A percentile compares a stretch with the other conserved stretches of the same genome.
phyloP scores from a whole-genome alignment of 1,139 yeast species.

The Ogataea hybrid region DNA sequence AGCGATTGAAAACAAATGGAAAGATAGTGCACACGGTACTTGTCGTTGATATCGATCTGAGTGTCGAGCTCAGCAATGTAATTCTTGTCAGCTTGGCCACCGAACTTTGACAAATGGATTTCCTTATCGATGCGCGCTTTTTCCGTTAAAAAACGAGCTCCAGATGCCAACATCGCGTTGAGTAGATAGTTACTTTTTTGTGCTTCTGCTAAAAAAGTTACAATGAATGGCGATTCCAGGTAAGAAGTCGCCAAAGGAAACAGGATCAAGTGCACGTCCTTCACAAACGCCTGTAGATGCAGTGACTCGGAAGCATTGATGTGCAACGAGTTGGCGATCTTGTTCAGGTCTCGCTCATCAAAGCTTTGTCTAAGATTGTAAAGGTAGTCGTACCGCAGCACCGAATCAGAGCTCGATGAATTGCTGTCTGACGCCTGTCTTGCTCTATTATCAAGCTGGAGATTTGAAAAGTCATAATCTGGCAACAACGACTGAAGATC shows the following conservation, averaged over 20 bases:
- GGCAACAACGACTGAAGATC: constrained; percentile 12
- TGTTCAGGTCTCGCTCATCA: constrained; percentile 15
- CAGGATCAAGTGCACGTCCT: constrained; percentile 35
- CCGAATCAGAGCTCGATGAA: neutral
- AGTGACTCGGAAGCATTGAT: constrained; percentile 29
- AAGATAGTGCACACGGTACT: constrained; percentile 45
- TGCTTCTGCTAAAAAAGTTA: constrained; percentile 47
- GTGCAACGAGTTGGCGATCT: constrained; percentile 19
- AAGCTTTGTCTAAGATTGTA: constrained; percentile 18
- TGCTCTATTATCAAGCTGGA: neutral
- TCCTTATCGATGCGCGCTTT: constrained; percentile 23
- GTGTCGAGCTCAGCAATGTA: constrained; percentile 28
- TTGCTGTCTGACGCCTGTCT: neutral
- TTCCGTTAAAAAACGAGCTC: constrained; percentile 42
- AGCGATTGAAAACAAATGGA: constrained; percentile 50
- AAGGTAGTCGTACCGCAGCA: constrained; percentile 21
- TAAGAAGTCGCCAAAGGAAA: constrained; percentile 33
- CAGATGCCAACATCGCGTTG: constrained; percentile 57
- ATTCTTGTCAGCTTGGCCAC: constrained; percentile 10
- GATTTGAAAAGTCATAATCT: constrained; percentile 6
- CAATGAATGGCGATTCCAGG: constrained; percentile 35
- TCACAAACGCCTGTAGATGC: constrained; percentile 34
- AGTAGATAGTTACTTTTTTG: constrained; percentile 47
- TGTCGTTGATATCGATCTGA: constrained; percentile 38
- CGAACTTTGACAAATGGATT: constrained; percentile 2